These are phyloP conservation scores for Phyllosticta citrichinensis DNA, from an alignment of 2,329 filamentous ascomycete genomes.

Conservation along the genomic window DNA sequence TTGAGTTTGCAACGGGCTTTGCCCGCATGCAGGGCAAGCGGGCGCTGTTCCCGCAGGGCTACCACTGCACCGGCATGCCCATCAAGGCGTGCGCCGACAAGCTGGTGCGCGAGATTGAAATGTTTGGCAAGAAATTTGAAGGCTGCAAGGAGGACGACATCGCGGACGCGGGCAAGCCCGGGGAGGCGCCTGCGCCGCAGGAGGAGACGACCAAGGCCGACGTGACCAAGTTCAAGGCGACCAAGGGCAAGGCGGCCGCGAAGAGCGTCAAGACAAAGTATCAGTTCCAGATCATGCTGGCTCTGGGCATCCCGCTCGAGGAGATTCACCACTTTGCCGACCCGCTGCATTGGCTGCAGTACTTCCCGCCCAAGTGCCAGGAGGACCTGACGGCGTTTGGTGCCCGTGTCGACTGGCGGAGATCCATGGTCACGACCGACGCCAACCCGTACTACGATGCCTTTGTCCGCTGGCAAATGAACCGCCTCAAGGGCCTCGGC, in stretches of 20 bases:
- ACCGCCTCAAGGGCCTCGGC: slow-evolving; percentile 72
- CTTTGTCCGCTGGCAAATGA: slow-evolving; percentile 97
- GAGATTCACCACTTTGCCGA: slow-evolving; percentile 94
- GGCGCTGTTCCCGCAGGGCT: slow-evolving; percentile 81
- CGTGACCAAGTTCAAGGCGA: slow-evolving; percentile 63
- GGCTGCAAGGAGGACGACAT: background rate
- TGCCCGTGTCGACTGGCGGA: slow-evolving; percentile 82
- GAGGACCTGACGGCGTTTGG: slow-evolving; percentile 76
- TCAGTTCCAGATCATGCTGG: slow-evolving; percentile 89
- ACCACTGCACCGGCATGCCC: slow-evolving; percentile 94
- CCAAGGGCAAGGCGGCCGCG: slow-evolving; percentile 1
- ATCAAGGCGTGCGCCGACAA: slow-evolving; percentile 98
- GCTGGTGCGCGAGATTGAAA: slow-evolving; percentile 75
- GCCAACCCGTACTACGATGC: slow-evolving; percentile 95
- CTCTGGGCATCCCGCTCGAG: slow-evolving; percentile 73
- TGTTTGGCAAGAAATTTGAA: slow-evolving; percentile 73
- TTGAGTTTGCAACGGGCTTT: slow-evolving; percentile 84
- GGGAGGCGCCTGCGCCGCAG: background rate
- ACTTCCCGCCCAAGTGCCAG: slow-evolving; percentile 76
- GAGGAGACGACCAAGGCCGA: slow-evolving; percentile 59
- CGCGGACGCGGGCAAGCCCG: background rate
- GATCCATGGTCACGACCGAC: slow-evolving; percentile 88
- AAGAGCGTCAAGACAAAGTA: slow-evolving; percentile 51
- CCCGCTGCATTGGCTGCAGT: slow-evolving; percentile 81
- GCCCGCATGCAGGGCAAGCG: slow-evolving; percentile 85